Evolutionary conservation across 2,329 filamentous ascomycete species (phyloP).

Genomic region (Apiospora saccharicola): DNA sequence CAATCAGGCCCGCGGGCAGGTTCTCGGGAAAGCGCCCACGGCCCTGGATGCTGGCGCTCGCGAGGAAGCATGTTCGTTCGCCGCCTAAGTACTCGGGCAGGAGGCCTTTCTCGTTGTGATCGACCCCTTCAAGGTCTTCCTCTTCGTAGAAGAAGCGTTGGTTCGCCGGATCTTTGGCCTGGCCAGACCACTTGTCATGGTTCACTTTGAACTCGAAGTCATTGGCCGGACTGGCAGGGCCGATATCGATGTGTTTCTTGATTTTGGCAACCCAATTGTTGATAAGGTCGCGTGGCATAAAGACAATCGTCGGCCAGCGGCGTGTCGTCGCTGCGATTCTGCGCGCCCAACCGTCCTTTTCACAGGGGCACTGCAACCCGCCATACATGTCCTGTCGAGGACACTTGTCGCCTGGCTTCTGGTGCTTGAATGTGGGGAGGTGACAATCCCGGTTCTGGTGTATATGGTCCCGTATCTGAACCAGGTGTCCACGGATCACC

Average conservation of each 20-base stretch:
- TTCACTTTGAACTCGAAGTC: not conserved
- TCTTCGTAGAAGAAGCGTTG: not conserved
- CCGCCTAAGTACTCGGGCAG: not conserved
- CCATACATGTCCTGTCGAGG: not conserved
- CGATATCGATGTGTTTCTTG: not conserved
- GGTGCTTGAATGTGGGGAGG: not conserved
- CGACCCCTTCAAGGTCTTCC: not conserved
- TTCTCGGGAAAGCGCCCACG: not conserved
- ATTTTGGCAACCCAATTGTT: not conserved
- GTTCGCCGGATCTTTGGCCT: not conserved
- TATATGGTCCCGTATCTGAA: not conserved
- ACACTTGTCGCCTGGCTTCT: conserved; percentile 1
- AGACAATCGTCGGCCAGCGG: not conserved
- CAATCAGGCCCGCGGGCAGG: not conserved
- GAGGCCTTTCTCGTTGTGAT: not conserved
- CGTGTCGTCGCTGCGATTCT: conserved; percentile 1
- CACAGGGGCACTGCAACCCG: not conserved
- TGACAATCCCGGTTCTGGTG: not conserved
- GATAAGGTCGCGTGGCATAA: conserved; percentile 1
- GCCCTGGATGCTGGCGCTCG: not conserved
- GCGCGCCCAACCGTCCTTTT: not conserved
- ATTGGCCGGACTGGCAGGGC: conserved; percentile 1
- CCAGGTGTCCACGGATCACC: not conserved
- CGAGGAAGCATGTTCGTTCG: not conserved
- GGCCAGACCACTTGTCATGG: not conserved